Percentiles rank a stretch among this genome's conserved stretches.
Conservation (phyloP, 2,329 filamentous ascomycete genomes). For the Botrytis aclada region DNA sequence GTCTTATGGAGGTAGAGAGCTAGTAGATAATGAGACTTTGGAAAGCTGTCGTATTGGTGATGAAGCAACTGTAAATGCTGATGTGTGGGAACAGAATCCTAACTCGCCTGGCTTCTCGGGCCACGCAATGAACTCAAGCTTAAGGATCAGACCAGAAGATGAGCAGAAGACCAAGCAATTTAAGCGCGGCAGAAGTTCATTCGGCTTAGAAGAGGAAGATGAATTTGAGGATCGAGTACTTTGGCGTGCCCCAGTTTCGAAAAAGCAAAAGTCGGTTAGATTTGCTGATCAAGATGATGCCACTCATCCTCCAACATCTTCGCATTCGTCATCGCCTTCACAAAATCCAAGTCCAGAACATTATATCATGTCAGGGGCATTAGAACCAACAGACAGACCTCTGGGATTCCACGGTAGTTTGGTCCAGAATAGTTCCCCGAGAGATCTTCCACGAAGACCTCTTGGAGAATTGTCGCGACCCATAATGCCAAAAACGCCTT, state of each 20-base stretch:
- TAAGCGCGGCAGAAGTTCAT: neutral
- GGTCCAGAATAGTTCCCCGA: neutral
- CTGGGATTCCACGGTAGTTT: neutral
- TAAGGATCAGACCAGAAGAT: neutral
- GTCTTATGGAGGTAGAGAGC: constrained; percentile 1
- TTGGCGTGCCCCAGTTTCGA: neutral
- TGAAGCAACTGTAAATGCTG: constrained; percentile 7
- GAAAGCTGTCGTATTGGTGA: neutral
- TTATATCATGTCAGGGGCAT: neutral
- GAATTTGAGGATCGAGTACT: neutral
- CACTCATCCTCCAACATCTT: neutral
- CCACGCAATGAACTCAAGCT: neutral
- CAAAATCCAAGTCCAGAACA: neutral
- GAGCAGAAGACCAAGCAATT: neutral
- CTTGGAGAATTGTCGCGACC: neutral
- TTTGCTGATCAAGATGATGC: neutral
- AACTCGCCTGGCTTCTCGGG: neutral
- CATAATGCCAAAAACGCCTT: neutral
- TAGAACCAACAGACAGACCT: neutral
- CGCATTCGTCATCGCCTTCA: neutral
- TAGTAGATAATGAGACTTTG: neutral
- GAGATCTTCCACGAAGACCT: neutral
- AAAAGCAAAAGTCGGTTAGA: neutral
- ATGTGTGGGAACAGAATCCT: neutral
- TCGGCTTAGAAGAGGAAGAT: neutral